Conservation (phyloP, 179 eudicot genomes). For the Dionaea muscipula region DNA sequence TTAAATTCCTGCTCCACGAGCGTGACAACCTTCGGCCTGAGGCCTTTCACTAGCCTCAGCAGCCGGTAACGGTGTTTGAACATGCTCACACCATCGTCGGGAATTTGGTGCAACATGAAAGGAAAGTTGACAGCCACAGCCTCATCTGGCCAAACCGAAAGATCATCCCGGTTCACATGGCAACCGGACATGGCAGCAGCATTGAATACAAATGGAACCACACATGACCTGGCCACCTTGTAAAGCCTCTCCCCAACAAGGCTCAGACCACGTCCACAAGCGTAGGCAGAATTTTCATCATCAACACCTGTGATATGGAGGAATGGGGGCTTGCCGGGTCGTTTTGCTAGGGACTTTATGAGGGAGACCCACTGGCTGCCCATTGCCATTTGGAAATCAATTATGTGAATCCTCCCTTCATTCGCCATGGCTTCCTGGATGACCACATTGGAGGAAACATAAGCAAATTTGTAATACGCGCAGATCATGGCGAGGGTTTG, state of each 20-base stretch:
- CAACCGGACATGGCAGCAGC: conserved; percentile 55
- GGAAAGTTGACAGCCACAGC: conserved; percentile 70
- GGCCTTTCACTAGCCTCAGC: conserved; percentile 51
- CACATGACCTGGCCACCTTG: conserved; percentile 27
- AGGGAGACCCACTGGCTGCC: conserved; percentile 62
- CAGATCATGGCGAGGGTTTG: conserved; percentile 40
- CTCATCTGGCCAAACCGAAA: conserved; percentile 36
- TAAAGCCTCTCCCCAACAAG: conserved; percentile 36
- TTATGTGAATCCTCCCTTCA: conserved; percentile 50
- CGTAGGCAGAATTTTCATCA: conserved; percentile 46
- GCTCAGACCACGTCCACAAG: conserved; percentile 65
- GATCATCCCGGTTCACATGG: conserved; percentile 34
- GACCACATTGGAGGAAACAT: conserved; percentile 38
- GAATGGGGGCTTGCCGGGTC: conserved; percentile 54
- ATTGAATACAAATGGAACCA: conserved; percentile 55
- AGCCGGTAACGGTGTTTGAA: conserved; percentile 60
- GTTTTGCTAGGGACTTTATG: conserved; percentile 38
- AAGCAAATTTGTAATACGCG: conserved; percentile 70
- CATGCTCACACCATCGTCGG: conserved; percentile 76
- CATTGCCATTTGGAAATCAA: conserved; percentile 65
- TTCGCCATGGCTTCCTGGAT: conserved; percentile 47
- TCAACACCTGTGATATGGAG: conserved; percentile 66
- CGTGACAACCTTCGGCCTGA: conserved; percentile 54
- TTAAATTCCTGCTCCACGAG: conserved; percentile 69
- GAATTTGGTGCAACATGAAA: conserved; percentile 67